Evolutionary conservation across 108 stramenopile genomes (phyloP).

Genomic region (Cyclotella atomus): DNA sequence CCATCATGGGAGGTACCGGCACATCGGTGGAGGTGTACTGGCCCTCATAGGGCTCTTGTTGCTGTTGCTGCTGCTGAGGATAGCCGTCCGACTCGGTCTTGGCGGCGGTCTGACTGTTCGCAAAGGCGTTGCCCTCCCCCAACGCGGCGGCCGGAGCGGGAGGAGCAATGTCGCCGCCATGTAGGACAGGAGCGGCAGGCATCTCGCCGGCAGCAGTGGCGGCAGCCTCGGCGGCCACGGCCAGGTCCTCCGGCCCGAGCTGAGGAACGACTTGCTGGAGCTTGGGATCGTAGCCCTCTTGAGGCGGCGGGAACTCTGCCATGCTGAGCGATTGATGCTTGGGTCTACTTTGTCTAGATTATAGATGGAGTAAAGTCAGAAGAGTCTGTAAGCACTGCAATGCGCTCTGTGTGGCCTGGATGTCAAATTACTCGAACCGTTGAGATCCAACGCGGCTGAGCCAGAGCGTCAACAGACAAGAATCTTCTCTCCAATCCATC

Average conservation of each 20-base stretch:
- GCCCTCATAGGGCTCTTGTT: not conserved
- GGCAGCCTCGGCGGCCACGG: not conserved
- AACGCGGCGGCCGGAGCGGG: too few relatives aligned
- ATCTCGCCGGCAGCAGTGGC: not conserved
- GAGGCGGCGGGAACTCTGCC: not conserved
- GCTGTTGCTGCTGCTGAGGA: too few relatives aligned
- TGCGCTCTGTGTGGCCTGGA: not conserved
- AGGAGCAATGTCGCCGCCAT: too few relatives aligned
- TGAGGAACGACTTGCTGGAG: not conserved
- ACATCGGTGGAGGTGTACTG: constrained; percentile 1
- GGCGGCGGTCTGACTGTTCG: not conserved
- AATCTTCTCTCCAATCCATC: not conserved
- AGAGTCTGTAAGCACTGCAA: not conserved
- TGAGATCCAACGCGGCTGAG: not conserved
- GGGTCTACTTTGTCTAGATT: not conserved
- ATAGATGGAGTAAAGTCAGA: not conserved
- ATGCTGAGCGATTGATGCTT: not conserved
- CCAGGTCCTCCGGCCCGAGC: not conserved
- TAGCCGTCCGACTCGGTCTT: too few relatives aligned
- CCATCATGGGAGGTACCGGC: constrained; percentile 11
- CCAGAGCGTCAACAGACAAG: not conserved
- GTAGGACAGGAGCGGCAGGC: too few relatives aligned
- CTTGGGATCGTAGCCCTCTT: not conserved
- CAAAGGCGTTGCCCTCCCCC: too few relatives aligned
- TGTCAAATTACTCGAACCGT: not conserved